These are phyloP conservation scores for Erodium maritimum DNA, from an alignment of 345 rosid species.

Conservation along the genomic window DNA sequence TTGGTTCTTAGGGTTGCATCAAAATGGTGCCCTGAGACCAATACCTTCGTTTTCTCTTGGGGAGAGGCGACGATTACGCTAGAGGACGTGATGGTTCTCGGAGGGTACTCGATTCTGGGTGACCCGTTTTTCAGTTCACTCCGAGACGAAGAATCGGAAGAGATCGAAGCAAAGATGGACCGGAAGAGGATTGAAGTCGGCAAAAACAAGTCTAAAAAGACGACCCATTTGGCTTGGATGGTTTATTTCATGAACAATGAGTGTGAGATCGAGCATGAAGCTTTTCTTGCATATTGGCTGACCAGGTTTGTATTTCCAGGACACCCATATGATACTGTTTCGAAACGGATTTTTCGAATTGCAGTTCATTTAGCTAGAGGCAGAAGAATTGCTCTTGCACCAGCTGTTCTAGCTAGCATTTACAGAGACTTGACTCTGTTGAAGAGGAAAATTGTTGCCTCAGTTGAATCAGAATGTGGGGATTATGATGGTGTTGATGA, in stretches of 20 bases:
- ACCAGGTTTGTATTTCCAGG: slow-evolving; percentile 19
- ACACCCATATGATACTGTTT: not conserved
- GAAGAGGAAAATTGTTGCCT: slow-evolving; percentile 11
- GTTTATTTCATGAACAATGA: slow-evolving; percentile 14
- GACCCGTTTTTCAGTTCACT: slow-evolving; percentile 19
- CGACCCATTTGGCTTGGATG: not conserved
- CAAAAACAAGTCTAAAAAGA: not conserved
- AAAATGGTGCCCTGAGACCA: slow-evolving; percentile 37
- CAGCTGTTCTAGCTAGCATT: slow-evolving; percentile 28
- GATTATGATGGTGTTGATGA: not conserved
- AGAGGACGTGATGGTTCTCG: slow-evolving; percentile 29
- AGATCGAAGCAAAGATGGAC: slow-evolving; percentile 5
- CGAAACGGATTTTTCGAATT: slow-evolving; percentile 7
- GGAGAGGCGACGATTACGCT: slow-evolving; percentile 42
- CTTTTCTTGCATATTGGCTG: slow-evolving; percentile 31
- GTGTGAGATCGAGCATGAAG: slow-evolving; percentile 29
- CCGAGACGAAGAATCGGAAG: slow-evolving; percentile 5
- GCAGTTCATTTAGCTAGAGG: slow-evolving; percentile 30
- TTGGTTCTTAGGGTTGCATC: slow-evolving; percentile 25
- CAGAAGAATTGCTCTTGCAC: slow-evolving; percentile 35
- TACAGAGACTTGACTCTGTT: slow-evolving; percentile 22
- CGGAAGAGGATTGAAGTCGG: not conserved
- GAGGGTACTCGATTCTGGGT: slow-evolving; percentile 37
- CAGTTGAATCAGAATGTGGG: not conserved
- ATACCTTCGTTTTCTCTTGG: slow-evolving; percentile 35